A percentile compares a stretch with the other conserved stretches of the same genome.
Conservation (phyloP, 441 rosid genomes). For the Brassica hybrid region DNA sequence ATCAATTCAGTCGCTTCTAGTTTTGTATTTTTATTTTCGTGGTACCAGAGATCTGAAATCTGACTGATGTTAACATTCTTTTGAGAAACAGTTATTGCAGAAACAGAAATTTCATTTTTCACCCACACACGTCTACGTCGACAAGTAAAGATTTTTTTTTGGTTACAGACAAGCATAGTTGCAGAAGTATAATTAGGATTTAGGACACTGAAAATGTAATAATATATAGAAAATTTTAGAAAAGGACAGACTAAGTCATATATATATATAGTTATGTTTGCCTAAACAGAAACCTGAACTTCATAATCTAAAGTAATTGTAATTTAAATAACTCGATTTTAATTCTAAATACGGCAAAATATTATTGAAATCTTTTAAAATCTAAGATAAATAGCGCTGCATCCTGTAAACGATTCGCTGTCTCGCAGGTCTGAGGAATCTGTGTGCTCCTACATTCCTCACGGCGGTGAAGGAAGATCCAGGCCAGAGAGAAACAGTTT, state of each 20-base stretch:
- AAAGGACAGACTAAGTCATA: not conserved
- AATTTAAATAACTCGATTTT: not conserved
- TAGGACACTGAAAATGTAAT: not conserved
- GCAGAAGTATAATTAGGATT: not conserved
- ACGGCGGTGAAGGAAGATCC: no score
- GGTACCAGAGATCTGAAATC: not conserved
- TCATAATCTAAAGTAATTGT: not conserved
- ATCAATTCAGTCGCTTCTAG: conserved; percentile 1
- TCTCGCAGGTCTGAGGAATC: no score
- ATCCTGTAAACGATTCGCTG: no score
- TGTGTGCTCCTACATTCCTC: no score
- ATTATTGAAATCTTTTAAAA: not conserved
- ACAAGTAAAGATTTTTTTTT: not conserved
- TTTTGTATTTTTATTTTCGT: not conserved
- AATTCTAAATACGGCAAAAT: not conserved
- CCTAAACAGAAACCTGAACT: not conserved
- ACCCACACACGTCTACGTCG: not conserved
- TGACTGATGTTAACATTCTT: not conserved
- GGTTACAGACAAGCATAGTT: not conserved
- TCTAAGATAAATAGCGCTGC: not conserved
- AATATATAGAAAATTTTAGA: not conserved
- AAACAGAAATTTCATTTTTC: not conserved
- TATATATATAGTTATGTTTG: not conserved
- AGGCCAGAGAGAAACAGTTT: no score
- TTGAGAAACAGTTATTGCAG: not conserved